phyloP scores from a whole-genome alignment of 306 rosid species.

The Trichosanthes truncata region DNA sequence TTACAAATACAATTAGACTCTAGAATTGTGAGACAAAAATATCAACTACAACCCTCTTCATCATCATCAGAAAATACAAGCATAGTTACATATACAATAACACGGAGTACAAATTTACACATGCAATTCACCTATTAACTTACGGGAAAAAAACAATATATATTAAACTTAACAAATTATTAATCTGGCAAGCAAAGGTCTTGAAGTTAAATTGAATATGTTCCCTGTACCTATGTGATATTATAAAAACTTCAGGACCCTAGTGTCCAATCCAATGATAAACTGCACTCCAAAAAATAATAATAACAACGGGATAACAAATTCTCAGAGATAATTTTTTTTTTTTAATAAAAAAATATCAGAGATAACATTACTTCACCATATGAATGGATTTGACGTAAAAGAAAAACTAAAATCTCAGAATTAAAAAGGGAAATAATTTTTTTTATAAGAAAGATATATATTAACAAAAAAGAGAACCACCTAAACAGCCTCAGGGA shows the following conservation, averaged over 20 bases:
- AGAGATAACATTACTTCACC: background rate
- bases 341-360: background rate
- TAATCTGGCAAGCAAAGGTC: background rate
- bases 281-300: background rate
- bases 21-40: background rate
- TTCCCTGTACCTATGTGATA: background rate
- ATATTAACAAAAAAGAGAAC: background rate
- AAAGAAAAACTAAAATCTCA: background rate
- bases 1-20: background rate
- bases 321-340: background rate
- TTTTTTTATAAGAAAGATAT: background rate
- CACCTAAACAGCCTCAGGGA: background rate
- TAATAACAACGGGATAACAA: background rate
- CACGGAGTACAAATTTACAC: background rate
- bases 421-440: background rate
- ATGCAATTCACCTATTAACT: background rate
- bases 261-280: background rate
- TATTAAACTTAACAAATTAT: background rate
- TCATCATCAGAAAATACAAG: background rate
- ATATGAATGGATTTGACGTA: background rate
- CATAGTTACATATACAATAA: background rate
- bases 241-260: background rate
- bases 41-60: background rate
- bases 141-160: background rate
- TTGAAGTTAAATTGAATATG: background rate